Conservation (phyloP, 2,329 filamentous ascomycete species). For the Penicillium glabrum region DNA sequence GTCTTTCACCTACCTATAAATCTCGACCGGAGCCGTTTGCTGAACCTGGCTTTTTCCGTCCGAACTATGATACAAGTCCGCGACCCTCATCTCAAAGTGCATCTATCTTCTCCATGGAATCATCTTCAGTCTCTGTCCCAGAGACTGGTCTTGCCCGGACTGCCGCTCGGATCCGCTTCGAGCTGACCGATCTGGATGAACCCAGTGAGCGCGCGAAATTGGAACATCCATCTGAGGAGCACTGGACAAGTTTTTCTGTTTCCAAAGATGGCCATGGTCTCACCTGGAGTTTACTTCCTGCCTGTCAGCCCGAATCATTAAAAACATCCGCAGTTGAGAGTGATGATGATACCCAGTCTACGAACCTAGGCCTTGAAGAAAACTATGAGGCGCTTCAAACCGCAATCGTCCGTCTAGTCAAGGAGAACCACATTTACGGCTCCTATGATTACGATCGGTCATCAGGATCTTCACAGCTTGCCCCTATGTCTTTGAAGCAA, state of each 20-base stretch:
- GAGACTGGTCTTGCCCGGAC: constrained; percentile 30
- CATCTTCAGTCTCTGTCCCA: constrained; percentile 25
- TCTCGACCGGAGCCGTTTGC: constrained; percentile 22
- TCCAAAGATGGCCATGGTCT: constrained; percentile 70
- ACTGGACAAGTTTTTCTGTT: constrained; percentile 80
- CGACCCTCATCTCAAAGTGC: constrained; percentile 25
- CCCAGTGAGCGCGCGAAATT: constrained; percentile 54
- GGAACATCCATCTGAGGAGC: constrained; percentile 76
- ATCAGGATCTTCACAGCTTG: constrained; percentile 2
- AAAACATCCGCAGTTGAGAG: constrained; percentile 63
- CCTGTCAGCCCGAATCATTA: constrained; percentile 52
- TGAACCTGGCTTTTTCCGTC: constrained; percentile 36
- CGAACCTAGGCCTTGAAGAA: constrained; percentile 63
- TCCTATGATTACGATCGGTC: constrained; percentile 35
- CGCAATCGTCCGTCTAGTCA: constrained; percentile 75
- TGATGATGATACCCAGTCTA: constrained; percentile 36
- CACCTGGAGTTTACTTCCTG: constrained; percentile 63
- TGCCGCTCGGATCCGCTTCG: constrained; percentile 43
- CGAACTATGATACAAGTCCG: constrained; percentile 26
- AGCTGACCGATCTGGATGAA: constrained; percentile 40
- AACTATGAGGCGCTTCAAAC: constrained; percentile 80
- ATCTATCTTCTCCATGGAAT: constrained; percentile 32
- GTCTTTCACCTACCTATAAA: constrained; percentile 14
- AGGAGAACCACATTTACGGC: constrained; percentile 78
- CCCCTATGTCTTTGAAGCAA: constrained; percentile 31